Percentiles rank a stretch among this genome's conserved stretches.
phyloP scores from a whole-genome alignment of 257 asterid genomes.

The Leonotis leonurus region DNA sequence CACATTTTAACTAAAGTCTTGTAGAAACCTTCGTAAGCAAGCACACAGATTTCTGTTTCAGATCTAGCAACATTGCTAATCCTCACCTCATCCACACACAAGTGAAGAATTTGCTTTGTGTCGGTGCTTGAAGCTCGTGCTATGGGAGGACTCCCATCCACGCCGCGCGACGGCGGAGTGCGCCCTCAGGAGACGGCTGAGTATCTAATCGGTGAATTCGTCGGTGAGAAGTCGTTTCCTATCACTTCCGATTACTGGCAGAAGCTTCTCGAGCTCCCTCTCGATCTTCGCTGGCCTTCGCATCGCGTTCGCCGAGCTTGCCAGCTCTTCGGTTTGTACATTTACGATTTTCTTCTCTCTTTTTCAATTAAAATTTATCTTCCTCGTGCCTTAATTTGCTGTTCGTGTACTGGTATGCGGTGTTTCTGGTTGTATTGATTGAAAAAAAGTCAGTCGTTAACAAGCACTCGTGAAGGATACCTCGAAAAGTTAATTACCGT shows the following conservation, averaged over 20 bases:
- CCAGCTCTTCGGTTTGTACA: constrained; percentile 59
- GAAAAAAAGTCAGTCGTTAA: no score
- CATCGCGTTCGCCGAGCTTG: constrained; percentile 77
- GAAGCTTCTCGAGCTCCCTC: constrained; percentile 85
- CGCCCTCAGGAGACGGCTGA: constrained; percentile 79
- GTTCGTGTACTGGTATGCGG: not conserved
- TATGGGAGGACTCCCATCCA: constrained; percentile 92
- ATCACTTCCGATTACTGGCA: constrained; percentile 89
- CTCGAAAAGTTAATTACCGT: no score
- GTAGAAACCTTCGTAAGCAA: constrained; percentile 23
- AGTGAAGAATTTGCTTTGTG: not conserved
- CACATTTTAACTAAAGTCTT: not conserved
- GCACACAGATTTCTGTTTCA: constrained; percentile 17
- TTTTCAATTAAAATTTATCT: not conserved
- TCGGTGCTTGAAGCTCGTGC: constrained; percentile 2
- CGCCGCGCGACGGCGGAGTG: constrained; percentile 61
- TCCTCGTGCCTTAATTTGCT: not conserved
- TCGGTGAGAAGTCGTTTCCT: constrained; percentile 79
- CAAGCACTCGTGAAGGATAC: no score
- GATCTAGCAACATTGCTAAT: constrained; percentile 23
- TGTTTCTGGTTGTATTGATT: not conserved
- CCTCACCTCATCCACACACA: constrained; percentile 10
- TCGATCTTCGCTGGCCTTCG: constrained; percentile 76
- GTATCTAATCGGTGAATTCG: constrained; percentile 59
- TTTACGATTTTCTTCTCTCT: not conserved